Conservation (phyloP, 495 filamentous ascomycete genomes). For the Penicillium riverlandense region DNA sequence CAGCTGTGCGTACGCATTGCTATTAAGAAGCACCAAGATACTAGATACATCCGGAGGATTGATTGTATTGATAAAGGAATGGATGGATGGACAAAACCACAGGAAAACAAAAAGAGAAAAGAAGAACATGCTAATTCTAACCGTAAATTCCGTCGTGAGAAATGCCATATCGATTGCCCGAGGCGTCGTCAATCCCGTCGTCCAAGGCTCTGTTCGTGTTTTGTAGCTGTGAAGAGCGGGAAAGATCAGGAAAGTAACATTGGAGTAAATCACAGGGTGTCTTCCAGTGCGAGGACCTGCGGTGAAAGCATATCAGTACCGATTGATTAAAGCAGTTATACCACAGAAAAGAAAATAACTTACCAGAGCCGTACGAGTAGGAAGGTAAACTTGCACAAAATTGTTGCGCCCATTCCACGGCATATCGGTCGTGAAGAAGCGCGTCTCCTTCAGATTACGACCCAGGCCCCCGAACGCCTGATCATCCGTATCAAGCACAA, state of each 20-base stretch:
- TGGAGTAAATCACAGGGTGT: constrained; percentile 33
- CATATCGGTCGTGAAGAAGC: constrained; percentile 87
- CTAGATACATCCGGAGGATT: too few species aligned
- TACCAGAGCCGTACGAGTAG: constrained; percentile 78
- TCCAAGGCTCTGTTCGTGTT: too few species aligned
- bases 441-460: constrained; percentile 64
- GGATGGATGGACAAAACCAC: too few species aligned
- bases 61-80: too few species aligned
- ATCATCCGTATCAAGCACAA: constrained; percentile 79
- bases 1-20: too few species aligned
- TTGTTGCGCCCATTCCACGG: constrained; percentile 85
- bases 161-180: too few species aligned
- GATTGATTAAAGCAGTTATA: background rate
- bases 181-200: too few species aligned
- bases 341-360: constrained; percentile 26
- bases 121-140: too few species aligned
- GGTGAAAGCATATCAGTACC: constrained; percentile 5
- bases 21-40: too few species aligned
- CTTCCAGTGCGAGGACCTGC: constrained; percentile 47
- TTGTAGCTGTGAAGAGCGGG: too few species aligned
- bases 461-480: constrained; percentile 72
- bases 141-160: too few species aligned
- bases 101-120: too few species aligned
- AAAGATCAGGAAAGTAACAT: background rate
- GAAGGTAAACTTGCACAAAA: constrained; percentile 88